Base-by-base conservation (phyloP, 2,329 filamentous ascomycete species). In the Knufia petricola region DNA sequence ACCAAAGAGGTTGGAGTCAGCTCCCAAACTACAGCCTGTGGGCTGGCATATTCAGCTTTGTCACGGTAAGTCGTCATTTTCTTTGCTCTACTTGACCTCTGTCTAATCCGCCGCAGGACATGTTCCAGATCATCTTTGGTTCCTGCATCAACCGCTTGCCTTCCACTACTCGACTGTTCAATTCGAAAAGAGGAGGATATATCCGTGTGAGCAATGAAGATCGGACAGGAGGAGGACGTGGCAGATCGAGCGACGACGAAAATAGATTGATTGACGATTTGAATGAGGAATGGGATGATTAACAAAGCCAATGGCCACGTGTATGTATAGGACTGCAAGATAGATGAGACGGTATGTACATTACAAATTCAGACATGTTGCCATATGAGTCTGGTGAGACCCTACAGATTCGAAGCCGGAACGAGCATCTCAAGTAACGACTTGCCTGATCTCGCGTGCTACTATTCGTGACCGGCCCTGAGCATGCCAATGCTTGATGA, bases 201-300 rank as follows among this genome's bases (percentile, higher is more conserved):
- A 51, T 61, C 23, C 64, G 60, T 46, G 60, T 64, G 8, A 56
- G 57, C n/a, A 42, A 48, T 19, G 56, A 60, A 12, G 47, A 54
- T 17, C 37, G 43, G n/a, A 48, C 37, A 26, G 59, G 59, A 39
- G 59, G 53, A 23, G 48, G 47, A 17, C 47, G 42, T 63, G 65
- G 26, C 61, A 69, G 41, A 68, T 28, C 71, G 42, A 67, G 77
- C 4, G 90, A 95, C 51, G 89, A 88, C 48, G 92, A 96, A 68
- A 95, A 96, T 66, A 74, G 88, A 54, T 69, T 96, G 59, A 96
- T 98, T 64, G 90, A 96, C 65, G 87, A 95, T 66, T 73, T 95
- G 51, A 92, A 96, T 61, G 90, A 96, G 65, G 89, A 95, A 64
- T 96, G 90, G 90, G 89, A 95, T 59, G 44, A 47, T 30, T 47